Evolutionary conservation across 2,329 filamentous ascomycete species (phyloP).

Genomic region (Ascocoryne sarcoides): DNA sequence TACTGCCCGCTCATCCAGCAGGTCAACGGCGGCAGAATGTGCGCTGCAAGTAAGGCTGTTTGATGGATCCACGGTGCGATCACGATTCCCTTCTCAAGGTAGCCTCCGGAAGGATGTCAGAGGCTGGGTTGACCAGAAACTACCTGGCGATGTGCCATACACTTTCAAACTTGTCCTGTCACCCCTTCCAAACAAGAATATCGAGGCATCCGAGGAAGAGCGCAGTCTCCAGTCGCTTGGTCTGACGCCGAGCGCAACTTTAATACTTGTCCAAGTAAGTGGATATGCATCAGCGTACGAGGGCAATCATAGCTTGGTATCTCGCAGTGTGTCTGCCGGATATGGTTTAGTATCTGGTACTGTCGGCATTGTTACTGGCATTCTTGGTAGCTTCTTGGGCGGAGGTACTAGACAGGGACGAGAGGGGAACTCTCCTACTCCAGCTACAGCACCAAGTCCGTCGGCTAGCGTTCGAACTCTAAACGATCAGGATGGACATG

Average conservation of each 20-base stretch:
- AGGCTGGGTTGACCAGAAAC: constrained; percentile 63
- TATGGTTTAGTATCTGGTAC: constrained; percentile 33
- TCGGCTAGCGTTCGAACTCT: constrained; percentile 42
- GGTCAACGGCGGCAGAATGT: constrained; percentile 31
- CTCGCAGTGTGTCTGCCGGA: constrained; percentile 32
- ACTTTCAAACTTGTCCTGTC: constrained; percentile 77
- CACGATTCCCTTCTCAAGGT: constrained; percentile 55
- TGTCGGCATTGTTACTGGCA: constrained; percentile 33
- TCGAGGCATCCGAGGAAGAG: constrained; percentile 68
- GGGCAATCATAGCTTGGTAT: constrained; percentile 23
- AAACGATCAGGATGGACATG: constrained; percentile 39
- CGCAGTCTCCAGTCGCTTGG: constrained; percentile 60
- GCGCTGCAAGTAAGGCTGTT: constrained; percentile 74
- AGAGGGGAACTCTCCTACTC: constrained; percentile 6
- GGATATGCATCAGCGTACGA: constrained; percentile 52
- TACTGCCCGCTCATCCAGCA: neutral
- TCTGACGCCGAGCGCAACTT: constrained; percentile 68
- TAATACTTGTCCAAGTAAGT: constrained; percentile 68
- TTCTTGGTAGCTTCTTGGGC: constrained; percentile 36
- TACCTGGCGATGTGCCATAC: constrained; percentile 57
- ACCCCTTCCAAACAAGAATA: constrained; percentile 64
- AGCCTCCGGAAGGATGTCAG: constrained; percentile 61
- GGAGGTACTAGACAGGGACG: constrained; percentile 21
- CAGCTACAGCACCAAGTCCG: constrained; percentile 21
- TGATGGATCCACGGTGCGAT: constrained; percentile 72